Base-by-base conservation (phyloP, 164 flowering plant species). In the Buxus sempervirens region DNA sequence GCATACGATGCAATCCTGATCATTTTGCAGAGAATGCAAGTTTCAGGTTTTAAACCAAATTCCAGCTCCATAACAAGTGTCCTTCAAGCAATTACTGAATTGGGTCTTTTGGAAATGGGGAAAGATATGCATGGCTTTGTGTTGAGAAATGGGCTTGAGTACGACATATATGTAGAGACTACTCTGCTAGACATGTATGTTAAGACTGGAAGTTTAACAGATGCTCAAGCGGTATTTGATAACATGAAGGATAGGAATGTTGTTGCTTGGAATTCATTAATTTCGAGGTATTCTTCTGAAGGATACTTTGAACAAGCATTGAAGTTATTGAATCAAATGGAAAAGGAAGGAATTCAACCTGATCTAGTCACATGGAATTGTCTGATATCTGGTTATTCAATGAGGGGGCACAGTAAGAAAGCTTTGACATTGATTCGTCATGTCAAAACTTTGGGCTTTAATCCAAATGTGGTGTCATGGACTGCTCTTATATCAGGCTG, bases 391-490 rank as follows among this genome's bases (percentile, higher is more conserved):
- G 92, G 89, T 12, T 84, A 85, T 76, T 77, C 92, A 64, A 61
- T 77, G 71, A 38, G 68, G 54, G 86, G 89, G 1, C 68, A 79
- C n/a, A n/a, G n/a, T n/a, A n/a, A n/a, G 60, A 80, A 86, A 80
- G 92, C 90, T 66, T 54, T 81, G 64, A 71, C 62, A 8, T 42
- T 77, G 75, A 77, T 90, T 57, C 63, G 76, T 58, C 72, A 75
- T 36, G 82, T 84, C 42, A 84, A 79, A 74, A 48, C 28, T n/a
- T 73, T 67, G 6, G 88, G 85, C 7, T 61, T 81, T 65, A 56
- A 62, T n/a, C 90, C 92, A 14, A 81, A 84, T 74, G 86, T 87
- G 59, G 80, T 84, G 36, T 79, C 91, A 25, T 89, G 91, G 95
- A 89, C 95, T 45, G 79, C 95, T 76, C 70, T 89, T 5, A 76